phyloP scores from a whole-genome alignment of 2,329 filamentous ascomycete genomes.

The Raffaelea ambrosiae region DNA sequence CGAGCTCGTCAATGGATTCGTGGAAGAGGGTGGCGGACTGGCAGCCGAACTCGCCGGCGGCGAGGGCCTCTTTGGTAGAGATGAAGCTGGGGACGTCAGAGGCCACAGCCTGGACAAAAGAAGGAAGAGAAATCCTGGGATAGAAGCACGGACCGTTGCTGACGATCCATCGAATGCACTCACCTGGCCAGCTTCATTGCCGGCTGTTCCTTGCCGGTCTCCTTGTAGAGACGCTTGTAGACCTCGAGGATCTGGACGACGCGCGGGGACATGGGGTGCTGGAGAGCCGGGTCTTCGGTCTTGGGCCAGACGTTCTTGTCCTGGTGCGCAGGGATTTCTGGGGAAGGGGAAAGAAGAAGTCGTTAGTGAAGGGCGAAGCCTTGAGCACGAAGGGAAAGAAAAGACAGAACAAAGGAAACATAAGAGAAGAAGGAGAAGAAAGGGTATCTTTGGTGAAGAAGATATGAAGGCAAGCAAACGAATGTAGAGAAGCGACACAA shows the following conservation, averaged over 20 bases:
- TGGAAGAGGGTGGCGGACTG: conserved; percentile 33
- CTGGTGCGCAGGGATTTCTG: conserved; percentile 33
- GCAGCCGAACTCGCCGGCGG: conserved; percentile 33
- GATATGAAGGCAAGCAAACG: no score
- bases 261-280: conserved; percentile 38
- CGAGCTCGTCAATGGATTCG: conserved; percentile 26
- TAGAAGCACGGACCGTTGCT: background rate
- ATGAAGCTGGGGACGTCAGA: conserved; percentile 25
- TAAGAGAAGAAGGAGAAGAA: no score
- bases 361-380: no score
- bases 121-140: no score
- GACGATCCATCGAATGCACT: background rate
- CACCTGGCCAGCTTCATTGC: conserved; percentile 35
- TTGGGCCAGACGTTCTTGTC: conserved; percentile 34
- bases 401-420: no score
- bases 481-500: no score
- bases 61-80: conserved; percentile 32
- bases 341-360: no score
- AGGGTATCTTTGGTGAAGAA: no score
- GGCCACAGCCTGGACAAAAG: no score
- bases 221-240: conserved; percentile 32
- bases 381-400: no score
- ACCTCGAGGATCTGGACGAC: conserved; percentile 37
- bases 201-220: conserved; percentile 37
- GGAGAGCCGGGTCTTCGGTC: conserved; percentile 32